Conservation (phyloP, 106 monocot genomes). For the Phalaenopsis equestris region DNA sequence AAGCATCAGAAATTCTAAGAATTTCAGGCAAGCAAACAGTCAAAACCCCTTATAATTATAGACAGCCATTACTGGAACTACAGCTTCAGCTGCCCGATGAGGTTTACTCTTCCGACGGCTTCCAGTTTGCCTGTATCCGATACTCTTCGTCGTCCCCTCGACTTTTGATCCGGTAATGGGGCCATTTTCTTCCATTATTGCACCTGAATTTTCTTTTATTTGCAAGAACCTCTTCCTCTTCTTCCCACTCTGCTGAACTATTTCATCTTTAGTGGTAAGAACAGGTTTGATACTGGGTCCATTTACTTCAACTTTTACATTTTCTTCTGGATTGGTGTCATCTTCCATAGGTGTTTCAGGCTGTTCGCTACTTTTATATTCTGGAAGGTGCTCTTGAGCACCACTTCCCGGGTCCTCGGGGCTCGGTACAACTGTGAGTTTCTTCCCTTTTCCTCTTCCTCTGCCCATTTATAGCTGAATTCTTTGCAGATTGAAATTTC, state of each 20-base stretch:
- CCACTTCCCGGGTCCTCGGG: conserved; percentile 30
- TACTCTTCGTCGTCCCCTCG: conserved; percentile 26
- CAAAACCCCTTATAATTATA: background rate
- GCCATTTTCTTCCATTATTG: conserved; percentile 25
- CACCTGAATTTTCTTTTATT: conserved; percentile 29
- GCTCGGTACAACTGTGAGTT: conserved; percentile 22
- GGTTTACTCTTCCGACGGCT: conserved; percentile 65
- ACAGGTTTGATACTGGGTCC: conserved; percentile 5
- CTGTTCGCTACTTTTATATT: conserved; percentile 46
- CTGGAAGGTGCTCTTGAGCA: conserved; percentile 31
- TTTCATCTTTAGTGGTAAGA: conserved; percentile 6
- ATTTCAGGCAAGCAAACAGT: background rate
- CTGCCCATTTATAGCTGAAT: conserved; percentile 35
- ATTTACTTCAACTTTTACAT: conserved; percentile 15
- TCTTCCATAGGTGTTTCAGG: conserved; percentile 42
- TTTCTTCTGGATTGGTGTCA: conserved; percentile 33
- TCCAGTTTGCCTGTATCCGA: conserved; percentile 42
- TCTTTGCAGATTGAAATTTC: too few relatives aligned
- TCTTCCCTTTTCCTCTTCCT: conserved; percentile 72
- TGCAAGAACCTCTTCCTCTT: conserved; percentile 21
- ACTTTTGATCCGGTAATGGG: conserved; percentile 3
- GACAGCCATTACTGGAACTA: conserved; percentile 13
- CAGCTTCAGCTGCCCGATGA: conserved; percentile 67
- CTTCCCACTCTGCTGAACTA: conserved; percentile 18
- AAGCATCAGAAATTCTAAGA: too few relatives aligned